phyloP scores from a whole-genome alignment of 176 grass and related monocot genomes.

The Oryza brachyantha region DNA sequence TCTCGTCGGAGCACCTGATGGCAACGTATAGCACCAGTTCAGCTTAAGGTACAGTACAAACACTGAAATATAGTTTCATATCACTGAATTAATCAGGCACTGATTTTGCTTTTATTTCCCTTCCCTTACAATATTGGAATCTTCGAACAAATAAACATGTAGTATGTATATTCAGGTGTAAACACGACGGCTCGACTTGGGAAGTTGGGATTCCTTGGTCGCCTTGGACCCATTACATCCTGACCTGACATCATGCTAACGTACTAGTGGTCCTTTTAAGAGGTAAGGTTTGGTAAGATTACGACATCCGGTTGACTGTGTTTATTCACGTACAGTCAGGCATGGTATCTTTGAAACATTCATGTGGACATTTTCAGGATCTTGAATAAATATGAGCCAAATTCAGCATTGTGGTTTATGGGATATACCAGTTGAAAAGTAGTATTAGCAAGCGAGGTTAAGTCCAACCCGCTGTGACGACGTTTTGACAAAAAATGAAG shows the following conservation, averaged over 20 bases:
- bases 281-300: slow-evolving; percentile 11
- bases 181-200: slow-evolving; percentile 4
- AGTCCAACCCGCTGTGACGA: background rate
- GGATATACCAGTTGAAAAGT: background rate
- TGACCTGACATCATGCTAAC: background rate
- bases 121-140: background rate
- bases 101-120: background rate
- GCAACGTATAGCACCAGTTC: background rate
- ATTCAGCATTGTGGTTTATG: background rate
- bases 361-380: background rate
- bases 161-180: no score
- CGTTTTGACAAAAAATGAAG: background rate
- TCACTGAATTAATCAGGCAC: background rate
- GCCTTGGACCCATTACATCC: background rate
- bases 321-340: background rate
- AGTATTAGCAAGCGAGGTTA: background rate
- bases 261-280: background rate
- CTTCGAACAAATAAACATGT: no score
- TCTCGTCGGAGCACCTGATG: slow-evolving; percentile 79
- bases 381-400: background rate
- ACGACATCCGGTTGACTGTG: background rate
- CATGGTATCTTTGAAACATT: slow-evolving; percentile 20
- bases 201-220: slow-evolving; percentile 8
- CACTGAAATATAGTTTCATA: background rate
- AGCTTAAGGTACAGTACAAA: background rate